Evolutionary conservation across 345 rosid species (phyloP), one percentile per base, ranked within the genome.

Genomic region (Rhodamnia rubescens): DNA sequence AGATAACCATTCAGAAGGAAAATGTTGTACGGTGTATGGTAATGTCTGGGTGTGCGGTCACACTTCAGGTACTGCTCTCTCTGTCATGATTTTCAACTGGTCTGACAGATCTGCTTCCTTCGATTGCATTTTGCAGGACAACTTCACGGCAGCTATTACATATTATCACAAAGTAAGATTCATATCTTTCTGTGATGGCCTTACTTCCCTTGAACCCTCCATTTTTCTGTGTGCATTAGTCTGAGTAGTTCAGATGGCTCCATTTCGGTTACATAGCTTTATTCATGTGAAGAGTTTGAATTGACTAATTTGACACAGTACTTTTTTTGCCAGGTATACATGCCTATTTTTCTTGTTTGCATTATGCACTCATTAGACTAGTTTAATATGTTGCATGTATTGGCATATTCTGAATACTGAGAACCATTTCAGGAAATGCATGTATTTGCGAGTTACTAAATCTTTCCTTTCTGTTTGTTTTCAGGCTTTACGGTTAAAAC

Each of bases 401-500:
- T 13, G 5, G 78, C 47, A 52, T 50, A 64, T 84, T 40, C 75
- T 84, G 4, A 51, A 82, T 42, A 82, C 83, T 51, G 22, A 82
- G 24, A 27, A 49, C 78, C 78, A 15, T 64, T 36, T 64, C 44
- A 29, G 15, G 75, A 64, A 21, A 32, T 20, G 12, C 78, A 4
- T 18, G 44, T 69, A 16, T 69, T 69, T 8, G 27, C 4, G 80
- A 69, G 80, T 69, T 36, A 3, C 47, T 18, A 32, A 36, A 5
- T 36, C 78, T 69, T 18, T 69, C 78, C 47, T 69, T 69, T 32
- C 58, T 83, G 74, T 82, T 83, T 55, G 50, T 58, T 14, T 86
- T 84, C 94, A 95, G 98, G 98, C 98, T 81, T 82, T 96, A 69
- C 94, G 95, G 96, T 87, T 94, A 91, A 93, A 94, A 87, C 94